These are phyloP conservation scores for Leccinum subgranulosum DNA, from an alignment of 768 basidiomycete genomes.

Conservation along the genomic window DNA sequence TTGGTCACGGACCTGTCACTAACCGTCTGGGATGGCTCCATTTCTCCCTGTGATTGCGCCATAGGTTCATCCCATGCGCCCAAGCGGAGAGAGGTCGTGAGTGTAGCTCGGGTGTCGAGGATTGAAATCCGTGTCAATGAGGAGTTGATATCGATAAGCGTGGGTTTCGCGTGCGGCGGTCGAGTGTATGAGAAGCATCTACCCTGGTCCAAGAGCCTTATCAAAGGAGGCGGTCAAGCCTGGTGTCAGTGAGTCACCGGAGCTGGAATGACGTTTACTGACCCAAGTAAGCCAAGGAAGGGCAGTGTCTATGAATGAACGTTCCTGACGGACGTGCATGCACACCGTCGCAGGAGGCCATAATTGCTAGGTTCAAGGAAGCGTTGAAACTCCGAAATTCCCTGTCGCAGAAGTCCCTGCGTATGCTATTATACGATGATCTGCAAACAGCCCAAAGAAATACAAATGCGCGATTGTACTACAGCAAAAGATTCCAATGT, in stretches of 20 bases:
- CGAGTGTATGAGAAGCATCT: background rate
- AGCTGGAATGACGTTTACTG: constrained; percentile 12
- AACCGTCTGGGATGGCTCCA: background rate
- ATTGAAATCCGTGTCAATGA: background rate
- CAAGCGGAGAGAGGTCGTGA: background rate
- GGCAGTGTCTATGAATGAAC: background rate
- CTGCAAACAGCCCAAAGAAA: constrained; percentile 16
- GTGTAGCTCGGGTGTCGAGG: constrained; percentile 6
- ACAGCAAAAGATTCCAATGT: constrained; percentile 14
- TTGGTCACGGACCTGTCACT: constrained; percentile 1
- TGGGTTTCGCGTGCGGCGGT: constrained; percentile 7
- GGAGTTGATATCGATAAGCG: background rate
- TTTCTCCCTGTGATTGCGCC: background rate
- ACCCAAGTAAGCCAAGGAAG: background rate
- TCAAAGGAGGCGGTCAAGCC: constrained; percentile 5
- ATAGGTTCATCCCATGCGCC: background rate
- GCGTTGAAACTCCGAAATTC: constrained; percentile 11
- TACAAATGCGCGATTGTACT: constrained; percentile 22
- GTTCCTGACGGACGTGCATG: constrained; percentile 4
- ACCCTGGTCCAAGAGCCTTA: constrained; percentile 1
- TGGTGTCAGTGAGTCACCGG: constrained; percentile 17
- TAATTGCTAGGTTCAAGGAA: constrained; percentile 20
- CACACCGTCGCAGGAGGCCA: constrained; percentile 5
- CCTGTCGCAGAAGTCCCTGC: constrained; percentile 6
- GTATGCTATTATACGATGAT: constrained; percentile 10